Evolutionary conservation across 495 filamentous ascomycete genomes (phyloP).

Genomic region (Penicillium samsonianum): DNA sequence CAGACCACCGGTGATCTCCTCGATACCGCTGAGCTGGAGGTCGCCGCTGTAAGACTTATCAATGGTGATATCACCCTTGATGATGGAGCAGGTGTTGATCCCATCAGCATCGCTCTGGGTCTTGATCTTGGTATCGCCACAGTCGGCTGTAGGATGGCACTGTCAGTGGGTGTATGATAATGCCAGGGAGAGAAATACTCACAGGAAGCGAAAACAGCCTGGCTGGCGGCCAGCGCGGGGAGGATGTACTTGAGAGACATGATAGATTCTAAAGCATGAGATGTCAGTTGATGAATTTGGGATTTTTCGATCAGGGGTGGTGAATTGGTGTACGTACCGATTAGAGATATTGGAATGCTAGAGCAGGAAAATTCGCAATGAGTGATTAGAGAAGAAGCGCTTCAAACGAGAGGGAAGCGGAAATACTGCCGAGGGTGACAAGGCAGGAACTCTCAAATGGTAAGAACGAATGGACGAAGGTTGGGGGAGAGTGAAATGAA

Average conservation of each 20-base stretch:
- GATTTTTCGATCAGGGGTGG: not conserved
- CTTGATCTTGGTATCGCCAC: slow-evolving; percentile 58
- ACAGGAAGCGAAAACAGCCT: slow-evolving; percentile 54
- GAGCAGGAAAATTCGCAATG: slow-evolving; percentile 25
- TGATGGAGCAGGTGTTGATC: slow-evolving; percentile 64
- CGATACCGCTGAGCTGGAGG: slow-evolving; percentile 49
- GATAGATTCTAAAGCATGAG: slow-evolving; percentile 35
- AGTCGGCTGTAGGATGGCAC: slow-evolving; percentile 6
- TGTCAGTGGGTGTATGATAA: not conserved
- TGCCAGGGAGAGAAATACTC: slow-evolving; percentile 15
- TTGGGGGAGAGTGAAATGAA: slow-evolving; percentile 39
- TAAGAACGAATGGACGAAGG: slow-evolving; percentile 51
- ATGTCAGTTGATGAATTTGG: slow-evolving; percentile 14
- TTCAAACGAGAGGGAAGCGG: slow-evolving; percentile 32
- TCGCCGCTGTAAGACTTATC: slow-evolving; percentile 48
- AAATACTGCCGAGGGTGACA: slow-evolving; percentile 5
- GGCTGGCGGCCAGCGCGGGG: slow-evolving; percentile 68
- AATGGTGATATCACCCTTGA: slow-evolving; percentile 72
- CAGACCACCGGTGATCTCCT: slow-evolving; percentile 69
- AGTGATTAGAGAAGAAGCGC: slow-evolving; percentile 32
- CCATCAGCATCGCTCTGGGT: slow-evolving; percentile 70
- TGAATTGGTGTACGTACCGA: slow-evolving; percentile 17
- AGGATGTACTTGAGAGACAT: slow-evolving; percentile 81
- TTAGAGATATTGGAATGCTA: slow-evolving; percentile 18
- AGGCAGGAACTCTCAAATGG: slow-evolving; percentile 37